Conservation (phyloP, 306 rosid genomes). For the Fragaria ananassa region DNA sequence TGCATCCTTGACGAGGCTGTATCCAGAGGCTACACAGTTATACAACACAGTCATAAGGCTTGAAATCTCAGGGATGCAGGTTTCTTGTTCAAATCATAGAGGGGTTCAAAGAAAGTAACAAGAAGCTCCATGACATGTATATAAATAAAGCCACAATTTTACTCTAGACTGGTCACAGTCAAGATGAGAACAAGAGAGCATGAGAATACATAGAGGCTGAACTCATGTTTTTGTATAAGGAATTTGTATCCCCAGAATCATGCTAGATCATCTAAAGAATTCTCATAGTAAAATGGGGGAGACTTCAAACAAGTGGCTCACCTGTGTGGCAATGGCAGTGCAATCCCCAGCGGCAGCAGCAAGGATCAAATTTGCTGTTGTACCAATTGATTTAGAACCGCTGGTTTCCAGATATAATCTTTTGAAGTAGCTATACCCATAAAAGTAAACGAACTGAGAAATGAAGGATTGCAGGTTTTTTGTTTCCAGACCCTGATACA, state of each 20-base stretch:
- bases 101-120: not conserved
- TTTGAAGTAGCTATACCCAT: constrained; percentile 96
- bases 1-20: constrained; percentile 99
- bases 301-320: constrained; percentile 30
- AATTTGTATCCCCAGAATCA: not conserved
- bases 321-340: constrained; percentile 93
- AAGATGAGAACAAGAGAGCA: not conserved
- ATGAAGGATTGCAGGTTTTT: constrained; percentile 91
- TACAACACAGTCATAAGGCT: constrained; percentile 39
- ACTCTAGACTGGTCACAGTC: not conserved
- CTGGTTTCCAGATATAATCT: constrained; percentile 70
- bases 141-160: not conserved
- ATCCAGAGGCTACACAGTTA: constrained; percentile 80
- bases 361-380: constrained; percentile 67
- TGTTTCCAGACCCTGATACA: constrained; percentile 94
- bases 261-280: not conserved
- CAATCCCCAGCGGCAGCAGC: constrained; percentile 99
- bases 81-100: constrained; percentile 1
- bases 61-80: constrained; percentile 15
- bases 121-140: not conserved
- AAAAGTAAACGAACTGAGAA: constrained; percentile 89
- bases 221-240: not conserved
- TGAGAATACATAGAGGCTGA: not conserved
- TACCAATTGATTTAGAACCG: constrained; percentile 75
- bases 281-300: constrained; percentile 2